These are phyloP conservation scores for Sarocladiaceae sp. DNA, from an alignment of 2,329 filamentous ascomycete genomes.

Conservation along the genomic window DNA sequence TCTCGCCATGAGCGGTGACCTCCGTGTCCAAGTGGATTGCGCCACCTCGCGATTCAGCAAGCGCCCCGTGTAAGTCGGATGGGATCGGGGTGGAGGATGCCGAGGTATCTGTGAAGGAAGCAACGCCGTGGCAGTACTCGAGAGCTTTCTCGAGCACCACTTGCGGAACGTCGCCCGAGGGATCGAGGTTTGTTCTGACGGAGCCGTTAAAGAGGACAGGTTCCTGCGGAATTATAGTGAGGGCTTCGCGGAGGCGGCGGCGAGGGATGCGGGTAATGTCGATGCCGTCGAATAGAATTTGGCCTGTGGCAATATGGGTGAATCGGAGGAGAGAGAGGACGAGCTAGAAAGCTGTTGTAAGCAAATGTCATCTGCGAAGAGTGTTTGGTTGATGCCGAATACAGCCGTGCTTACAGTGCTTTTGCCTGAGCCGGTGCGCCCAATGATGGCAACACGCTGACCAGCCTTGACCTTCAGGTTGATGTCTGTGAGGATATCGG, in stretches of 20 bases:
- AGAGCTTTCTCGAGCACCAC: conserved; percentile 57
- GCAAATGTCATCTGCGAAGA: too few species aligned
- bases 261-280: conserved; percentile 63
- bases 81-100: background rate
- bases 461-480: conserved; percentile 79
- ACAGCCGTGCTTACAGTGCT: conserved; percentile 70
- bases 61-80: background rate
- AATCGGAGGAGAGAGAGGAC: conserved; percentile 68
- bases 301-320: too few species aligned
- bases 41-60: conserved; percentile 24
- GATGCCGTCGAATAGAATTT: conserved; percentile 62
- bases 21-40: conserved; percentile 43
- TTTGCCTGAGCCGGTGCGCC: conserved; percentile 86
- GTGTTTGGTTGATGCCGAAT: conserved; percentile 87
- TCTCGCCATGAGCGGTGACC: conserved; percentile 59
- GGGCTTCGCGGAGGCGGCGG: conserved; percentile 55
- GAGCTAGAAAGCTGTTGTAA: too few species aligned
- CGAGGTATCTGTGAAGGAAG: background rate
- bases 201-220: conserved; percentile 71
- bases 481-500: conserved; percentile 80
- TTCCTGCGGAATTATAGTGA: conserved; percentile 69
- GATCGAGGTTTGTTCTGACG: conserved; percentile 63
- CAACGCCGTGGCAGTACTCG: conserved; percentile 47
- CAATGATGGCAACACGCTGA: conserved; percentile 93
- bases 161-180: conserved; percentile 60